Conservation (phyloP, 2,329 filamentous ascomycete species). For the Fusarium beomiforme region DNA sequence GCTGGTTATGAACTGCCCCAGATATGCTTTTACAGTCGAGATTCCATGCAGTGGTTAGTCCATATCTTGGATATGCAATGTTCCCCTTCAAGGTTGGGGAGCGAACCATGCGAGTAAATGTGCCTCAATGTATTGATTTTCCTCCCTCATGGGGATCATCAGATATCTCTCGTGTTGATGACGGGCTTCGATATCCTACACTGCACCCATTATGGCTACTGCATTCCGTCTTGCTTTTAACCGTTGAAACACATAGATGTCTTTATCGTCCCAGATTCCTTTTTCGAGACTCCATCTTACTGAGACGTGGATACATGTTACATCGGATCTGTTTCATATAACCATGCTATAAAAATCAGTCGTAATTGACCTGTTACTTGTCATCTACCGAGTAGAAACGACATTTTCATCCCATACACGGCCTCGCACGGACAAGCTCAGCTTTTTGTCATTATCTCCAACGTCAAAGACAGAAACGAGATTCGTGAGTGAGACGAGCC, state of each 20-base stretch:
- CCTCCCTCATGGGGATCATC: neutral
- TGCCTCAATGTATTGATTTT: neutral
- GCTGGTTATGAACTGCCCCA: neutral
- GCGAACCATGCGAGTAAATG: slow-evolving; percentile 19
- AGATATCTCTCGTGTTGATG: neutral
- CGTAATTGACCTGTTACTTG: neutral
- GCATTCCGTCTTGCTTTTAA: slow-evolving; percentile 27
- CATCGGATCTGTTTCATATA: neutral
- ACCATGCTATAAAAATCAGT: neutral
- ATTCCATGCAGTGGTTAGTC: neutral
- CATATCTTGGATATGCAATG: neutral
- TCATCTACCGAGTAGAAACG: slow-evolving; percentile 7
- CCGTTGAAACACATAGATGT: slow-evolving; percentile 24
- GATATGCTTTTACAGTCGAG: neutral
- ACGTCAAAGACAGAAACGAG: slow-evolving; percentile 4
- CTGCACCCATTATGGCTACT: neutral
- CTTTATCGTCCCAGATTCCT: slow-evolving; percentile 21
- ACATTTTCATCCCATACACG: slow-evolving; percentile 16
- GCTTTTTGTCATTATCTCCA: slow-evolving; percentile 10
- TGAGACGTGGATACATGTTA: slow-evolving; percentile 36
- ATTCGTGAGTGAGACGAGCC: neutral
- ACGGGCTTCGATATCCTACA: neutral
- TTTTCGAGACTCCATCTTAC: slow-evolving; percentile 21
- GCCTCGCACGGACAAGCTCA: slow-evolving; percentile 38
- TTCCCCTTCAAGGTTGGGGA: neutral